Conservation (phyloP, 495 filamentous ascomycete species). For the Gamarada debralockiae region DNA sequence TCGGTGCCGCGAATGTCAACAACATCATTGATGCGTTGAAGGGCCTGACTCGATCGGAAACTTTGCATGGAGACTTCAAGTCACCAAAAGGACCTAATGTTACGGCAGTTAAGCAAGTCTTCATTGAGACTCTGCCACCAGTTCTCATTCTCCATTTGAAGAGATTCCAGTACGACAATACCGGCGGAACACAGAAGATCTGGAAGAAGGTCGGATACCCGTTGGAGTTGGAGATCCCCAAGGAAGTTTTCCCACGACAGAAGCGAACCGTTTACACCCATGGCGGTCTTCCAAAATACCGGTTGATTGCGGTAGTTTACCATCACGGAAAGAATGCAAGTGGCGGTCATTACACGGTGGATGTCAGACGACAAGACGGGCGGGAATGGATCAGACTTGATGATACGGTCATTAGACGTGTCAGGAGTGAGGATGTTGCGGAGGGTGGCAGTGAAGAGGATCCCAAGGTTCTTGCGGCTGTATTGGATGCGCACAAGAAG, state of each 20-base stretch:
- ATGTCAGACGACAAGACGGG: slow-evolving; percentile 89
- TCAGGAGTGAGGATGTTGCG: slow-evolving; percentile 86
- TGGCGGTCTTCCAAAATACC: slow-evolving; percentile 72
- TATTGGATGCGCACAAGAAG: slow-evolving; percentile 62
- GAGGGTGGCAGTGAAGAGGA: slow-evolving; percentile 80
- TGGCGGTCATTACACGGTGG: slow-evolving; percentile 94
- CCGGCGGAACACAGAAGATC: slow-evolving; percentile 92
- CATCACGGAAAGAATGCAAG: slow-evolving; percentile 95
- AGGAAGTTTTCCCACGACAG: slow-evolving; percentile 80
- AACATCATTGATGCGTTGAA: slow-evolving; percentile 92
- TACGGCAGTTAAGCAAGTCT: slow-evolving; percentile 85
- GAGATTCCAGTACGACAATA: slow-evolving; percentile 91
- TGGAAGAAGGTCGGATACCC: slow-evolving; percentile 98
- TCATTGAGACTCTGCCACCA: slow-evolving; percentile 89
- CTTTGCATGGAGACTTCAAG: slow-evolving; percentile 81
- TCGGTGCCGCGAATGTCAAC: slow-evolving; percentile 75
- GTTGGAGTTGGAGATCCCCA: slow-evolving; percentile 87
- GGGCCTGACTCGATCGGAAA: slow-evolving; percentile 77
- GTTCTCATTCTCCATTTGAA: slow-evolving; percentile 95
- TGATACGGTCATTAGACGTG: slow-evolving; percentile 83
- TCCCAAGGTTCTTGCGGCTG: slow-evolving; percentile 61
- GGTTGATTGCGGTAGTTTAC: slow-evolving; percentile 88
- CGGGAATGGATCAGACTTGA: slow-evolving; percentile 94
- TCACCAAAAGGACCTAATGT: slow-evolving; percentile 73
- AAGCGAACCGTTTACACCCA: slow-evolving; percentile 60